A percentile compares a stretch with the other conserved stretches of the same genome.
phyloP scores from a whole-genome alignment of 768 basidiomycete genomes.

The Podaxis mareebaensis region DNA sequence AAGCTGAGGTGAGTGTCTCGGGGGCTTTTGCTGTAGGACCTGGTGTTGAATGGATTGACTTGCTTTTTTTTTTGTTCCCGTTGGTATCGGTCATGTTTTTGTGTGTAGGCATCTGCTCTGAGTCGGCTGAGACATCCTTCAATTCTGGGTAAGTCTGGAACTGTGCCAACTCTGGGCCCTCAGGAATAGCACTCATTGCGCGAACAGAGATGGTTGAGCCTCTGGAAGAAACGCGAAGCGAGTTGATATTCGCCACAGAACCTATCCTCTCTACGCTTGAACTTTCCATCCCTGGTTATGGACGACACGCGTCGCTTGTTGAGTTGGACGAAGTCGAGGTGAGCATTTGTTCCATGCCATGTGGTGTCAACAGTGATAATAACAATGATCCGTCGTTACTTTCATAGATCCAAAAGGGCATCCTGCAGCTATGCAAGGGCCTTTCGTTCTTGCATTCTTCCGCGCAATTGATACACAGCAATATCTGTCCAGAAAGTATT shows the following conservation, averaged over 20 bases:
- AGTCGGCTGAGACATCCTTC: conserved; percentile 90
- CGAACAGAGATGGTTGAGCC: conserved; percentile 93
- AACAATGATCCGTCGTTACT: background rate
- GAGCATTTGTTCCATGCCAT: conserved; percentile 4
- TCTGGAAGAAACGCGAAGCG: conserved; percentile 86
- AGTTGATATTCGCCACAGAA: conserved; percentile 93
- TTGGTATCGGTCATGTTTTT: conserved; percentile 1
- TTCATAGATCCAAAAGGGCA: conserved; percentile 89
- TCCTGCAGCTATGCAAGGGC: conserved; percentile 90
- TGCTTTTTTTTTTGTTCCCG: conserved; percentile 3
- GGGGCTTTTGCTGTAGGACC: background rate
- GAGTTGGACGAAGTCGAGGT: conserved; percentile 98
- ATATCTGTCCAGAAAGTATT: conserved; percentile 84
- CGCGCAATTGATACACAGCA: conserved; percentile 89
- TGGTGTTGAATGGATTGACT: conserved; percentile 3
- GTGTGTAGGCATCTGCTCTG: conserved; percentile 72
- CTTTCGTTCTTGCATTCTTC: conserved; percentile 90
- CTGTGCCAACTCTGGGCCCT: background rate
- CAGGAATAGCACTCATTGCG: background rate
- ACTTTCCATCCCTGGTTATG: conserved; percentile 68
- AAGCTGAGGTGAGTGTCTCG: conserved; percentile 71
- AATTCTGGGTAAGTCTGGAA: conserved; percentile 64
- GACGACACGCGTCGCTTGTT: conserved; percentile 54
- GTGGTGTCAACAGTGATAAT: conserved; percentile 7
- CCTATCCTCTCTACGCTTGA: conserved; percentile 81